Base-by-base conservation (phyloP, 495 filamentous ascomycete genomes). In the Tuber calosporum region DNA sequence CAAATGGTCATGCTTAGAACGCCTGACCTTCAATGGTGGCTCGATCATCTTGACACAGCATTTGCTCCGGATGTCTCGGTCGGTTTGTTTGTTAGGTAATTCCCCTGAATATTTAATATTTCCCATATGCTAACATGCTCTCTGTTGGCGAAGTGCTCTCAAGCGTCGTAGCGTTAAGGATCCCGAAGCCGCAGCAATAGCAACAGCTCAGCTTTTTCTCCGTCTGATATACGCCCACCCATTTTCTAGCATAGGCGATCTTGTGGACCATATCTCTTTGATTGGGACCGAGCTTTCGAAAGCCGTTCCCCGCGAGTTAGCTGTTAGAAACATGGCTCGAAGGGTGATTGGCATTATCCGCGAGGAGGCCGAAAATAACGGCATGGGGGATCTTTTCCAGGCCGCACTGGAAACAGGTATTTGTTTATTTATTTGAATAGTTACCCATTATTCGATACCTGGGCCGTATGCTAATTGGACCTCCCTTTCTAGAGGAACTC, bases 321-420 rank as follows among this genome's bases (percentile, higher is more conserved):
- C 91, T 4, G 93, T 97, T 37, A 94, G 94, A 67, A 99, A 98
- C 78, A 91, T 98, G 78, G 92, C 97, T 41, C 87, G 94, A 71
- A 90, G 95, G 72, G 91, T 97, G 26, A 84, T 99, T 34, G 93
- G 92, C 48, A 86, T 98, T 69, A 93, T 99, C 76, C 89, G 95
- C 37, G 94, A 97, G 80, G 94, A 97, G 79, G 90, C 90, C 43
- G 88, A 92, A 69, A 93, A 94, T 78, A 90, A 93, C 70, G 84
- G 90, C 66, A 92, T 90, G 67, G 90, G 85, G 53, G 91, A 91
- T 72, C 84, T 84, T 15, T 84, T 84, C 73, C 86, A 86, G 75
- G 78, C 77, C 85, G 87, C 77, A 85, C 88, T 76, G 80, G 83
- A 74, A 82, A 77, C 75, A 1, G 75, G 68, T 38, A 30, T n/a